These are phyloP conservation scores for Candida schatavii DNA, from an alignment of 805 yeast genomes.

Conservation along the genomic window DNA sequence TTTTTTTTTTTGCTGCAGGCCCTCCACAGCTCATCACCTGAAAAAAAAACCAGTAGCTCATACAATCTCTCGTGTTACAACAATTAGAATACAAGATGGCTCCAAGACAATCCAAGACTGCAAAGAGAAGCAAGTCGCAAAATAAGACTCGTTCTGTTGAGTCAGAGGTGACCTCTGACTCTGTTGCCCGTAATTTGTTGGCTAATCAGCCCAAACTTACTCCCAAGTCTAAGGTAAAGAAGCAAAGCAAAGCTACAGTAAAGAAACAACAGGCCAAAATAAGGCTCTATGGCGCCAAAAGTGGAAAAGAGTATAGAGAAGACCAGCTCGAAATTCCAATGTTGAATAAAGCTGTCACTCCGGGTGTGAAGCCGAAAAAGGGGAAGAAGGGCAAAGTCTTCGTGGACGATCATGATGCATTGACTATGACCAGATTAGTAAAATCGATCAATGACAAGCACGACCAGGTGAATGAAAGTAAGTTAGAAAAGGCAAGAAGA, in stretches of 20 bases:
- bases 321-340: conserved; percentile 77
- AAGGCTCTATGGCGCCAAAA: conserved; percentile 65
- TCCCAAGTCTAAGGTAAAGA: conserved; percentile 52
- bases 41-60: neutral
- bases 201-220: conserved; percentile 57
- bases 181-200: conserved; percentile 65
- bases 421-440: conserved; percentile 65
- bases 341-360: conserved; percentile 77
- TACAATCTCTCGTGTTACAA: neutral
- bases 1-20: too few species aligned
- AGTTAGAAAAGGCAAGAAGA: conserved; percentile 84
- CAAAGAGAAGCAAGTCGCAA: conserved; percentile 52
- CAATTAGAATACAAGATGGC: conserved; percentile 46
- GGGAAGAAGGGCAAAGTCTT: conserved; percentile 90
- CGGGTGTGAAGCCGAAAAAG: conserved; percentile 71
- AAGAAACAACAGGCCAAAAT: conserved; percentile 66
- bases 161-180: conserved; percentile 65
- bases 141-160: conserved; percentile 55
- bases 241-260: conserved; percentile 48
- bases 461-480: conserved; percentile 79
- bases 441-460: conserved; percentile 78
- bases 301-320: conserved; percentile 61
- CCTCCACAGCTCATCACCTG: neutral
- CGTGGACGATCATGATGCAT: conserved; percentile 64
- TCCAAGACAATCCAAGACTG: conserved; percentile 57